Evolutionary conservation across 2,329 filamentous ascomycete species (phyloP), one percentile per base, ranked within the genome.

Genomic region (Myriosclerotinia curreyana): DNA sequence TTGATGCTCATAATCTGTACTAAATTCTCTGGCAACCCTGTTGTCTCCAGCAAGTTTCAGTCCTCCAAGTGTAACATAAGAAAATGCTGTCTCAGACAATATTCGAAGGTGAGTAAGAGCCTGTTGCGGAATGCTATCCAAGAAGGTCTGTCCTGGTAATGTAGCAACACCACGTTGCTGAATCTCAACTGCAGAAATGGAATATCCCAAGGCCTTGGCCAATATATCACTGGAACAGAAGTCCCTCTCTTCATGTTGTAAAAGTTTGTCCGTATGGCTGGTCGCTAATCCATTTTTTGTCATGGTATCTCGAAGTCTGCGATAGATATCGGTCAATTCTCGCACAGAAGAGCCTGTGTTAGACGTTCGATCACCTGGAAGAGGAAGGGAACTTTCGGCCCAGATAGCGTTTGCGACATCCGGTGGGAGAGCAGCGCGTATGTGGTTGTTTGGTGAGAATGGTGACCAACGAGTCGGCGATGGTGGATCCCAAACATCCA

Each of bases 121-220:
- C 74, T 96, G 87, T 64, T 94, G 89, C 0, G 95, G 88, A 60
- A 98, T 89, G 71, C 88, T 92, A 69, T 94, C 89, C 25, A 98
- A 77, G 53, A 98, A 78, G 6, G 89, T 94, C 75, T 86, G 82
- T 62, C 90, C 88, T 54, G 85, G 83, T 68, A 89, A 85, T 28
- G 87, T 86, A 70, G 91, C 89, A 4, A 92, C 81, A 8, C 95
- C 95, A 70, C 95, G 89, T 75, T 97, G 92, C 68, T 93, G 88
- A 69, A 98, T 96, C 77, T 99, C 95, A 5, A 91, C 87, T 0
- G 92, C 87, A 11, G 92, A 88, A 65, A 99, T 92, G 0, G 93
- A 94, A 74, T 87, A 92, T 2, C 91, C 94, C 17, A 97, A 86
- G 1, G 86, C 80, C 65, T 82, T 81, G 17, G 86, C 83, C 14